Conservation (phyloP, 495 filamentous ascomycete species). For the Neurospora pannonica region DNA sequence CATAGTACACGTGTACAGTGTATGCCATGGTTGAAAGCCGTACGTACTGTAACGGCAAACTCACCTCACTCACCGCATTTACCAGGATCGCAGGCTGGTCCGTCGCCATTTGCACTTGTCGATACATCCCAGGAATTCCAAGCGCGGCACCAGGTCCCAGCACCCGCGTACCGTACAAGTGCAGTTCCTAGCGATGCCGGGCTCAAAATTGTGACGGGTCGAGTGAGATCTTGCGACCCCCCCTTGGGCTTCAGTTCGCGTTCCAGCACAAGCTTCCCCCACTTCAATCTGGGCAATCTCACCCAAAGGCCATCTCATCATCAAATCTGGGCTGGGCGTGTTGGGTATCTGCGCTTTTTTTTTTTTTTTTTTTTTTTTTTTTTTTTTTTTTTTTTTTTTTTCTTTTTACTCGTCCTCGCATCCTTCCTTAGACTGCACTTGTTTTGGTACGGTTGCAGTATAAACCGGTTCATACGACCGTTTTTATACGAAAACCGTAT, state of each 20-base stretch:
- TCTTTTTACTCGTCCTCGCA: not conserved
- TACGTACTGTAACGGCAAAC: not conserved
- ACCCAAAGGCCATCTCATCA: not conserved
- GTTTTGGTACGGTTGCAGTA: too few species aligned
- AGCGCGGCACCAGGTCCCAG: not conserved
- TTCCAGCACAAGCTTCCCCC: not conserved
- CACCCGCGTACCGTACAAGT: not conserved
- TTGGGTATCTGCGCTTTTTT: not conserved
- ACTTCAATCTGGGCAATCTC: not conserved
- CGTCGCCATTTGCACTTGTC: not conserved
- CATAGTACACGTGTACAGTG: not conserved
- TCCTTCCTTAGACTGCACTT: too few species aligned
- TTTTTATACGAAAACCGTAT: too few species aligned
- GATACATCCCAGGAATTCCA: not conserved
- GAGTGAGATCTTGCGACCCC: not conserved
- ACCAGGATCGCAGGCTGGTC: not conserved
- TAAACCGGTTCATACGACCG: too few species aligned
- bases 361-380: too few species aligned
- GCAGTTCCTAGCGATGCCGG: not conserved
- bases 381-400: too few species aligned
- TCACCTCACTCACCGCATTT: not conserved
- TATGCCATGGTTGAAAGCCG: not conserved
- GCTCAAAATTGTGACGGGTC: not conserved
- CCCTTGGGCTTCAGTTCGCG: not conserved
- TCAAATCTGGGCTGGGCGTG: not conserved